Evolutionary conservation across 2,329 filamentous ascomycete species (phyloP).

Genomic region (Cercospora sesami): DNA sequence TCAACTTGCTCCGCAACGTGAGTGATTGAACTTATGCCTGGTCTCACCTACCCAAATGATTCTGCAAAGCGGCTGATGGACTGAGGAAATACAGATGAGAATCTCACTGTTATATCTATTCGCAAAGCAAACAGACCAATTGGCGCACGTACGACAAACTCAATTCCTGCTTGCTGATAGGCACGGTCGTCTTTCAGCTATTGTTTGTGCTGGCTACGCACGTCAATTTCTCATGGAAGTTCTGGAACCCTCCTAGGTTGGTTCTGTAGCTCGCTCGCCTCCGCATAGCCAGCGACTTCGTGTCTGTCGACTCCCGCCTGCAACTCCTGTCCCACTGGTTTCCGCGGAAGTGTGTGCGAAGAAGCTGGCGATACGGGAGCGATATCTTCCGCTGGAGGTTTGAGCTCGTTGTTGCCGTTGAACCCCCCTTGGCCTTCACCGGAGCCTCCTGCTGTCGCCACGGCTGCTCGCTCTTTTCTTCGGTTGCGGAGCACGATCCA

Average conservation of each 20-base stretch:
- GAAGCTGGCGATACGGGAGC: neutral
- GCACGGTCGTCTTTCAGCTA: neutral
- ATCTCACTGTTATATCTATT: neutral
- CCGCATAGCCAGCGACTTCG: conserved; percentile 9
- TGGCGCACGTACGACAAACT: neutral
- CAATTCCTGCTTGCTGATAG: neutral
- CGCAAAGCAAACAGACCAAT: neutral
- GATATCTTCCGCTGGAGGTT: neutral
- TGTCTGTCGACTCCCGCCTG: neutral
- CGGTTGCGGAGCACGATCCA: conserved; percentile 14
- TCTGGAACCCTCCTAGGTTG: conserved; percentile 10
- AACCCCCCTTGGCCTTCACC: neutral
- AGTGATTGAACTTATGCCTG: neutral
- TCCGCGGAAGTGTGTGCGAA: neutral
- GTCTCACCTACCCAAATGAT: neutral
- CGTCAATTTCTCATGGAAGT: neutral
- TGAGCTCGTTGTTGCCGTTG: neutral
- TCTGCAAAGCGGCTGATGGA: neutral
- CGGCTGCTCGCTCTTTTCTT: conserved; percentile 7
- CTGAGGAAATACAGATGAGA: neutral
- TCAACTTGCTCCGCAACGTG: neutral
- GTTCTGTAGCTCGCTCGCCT: conserved; percentile 7
- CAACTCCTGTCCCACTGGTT: conserved; percentile 1
- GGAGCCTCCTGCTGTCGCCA: neutral
- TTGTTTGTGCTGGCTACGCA: neutral